A percentile compares a stretch with the other conserved stretches of the same genome.
Conservation (phyloP, 805 yeast genomes). For the Candida qinlingensis region DNA sequence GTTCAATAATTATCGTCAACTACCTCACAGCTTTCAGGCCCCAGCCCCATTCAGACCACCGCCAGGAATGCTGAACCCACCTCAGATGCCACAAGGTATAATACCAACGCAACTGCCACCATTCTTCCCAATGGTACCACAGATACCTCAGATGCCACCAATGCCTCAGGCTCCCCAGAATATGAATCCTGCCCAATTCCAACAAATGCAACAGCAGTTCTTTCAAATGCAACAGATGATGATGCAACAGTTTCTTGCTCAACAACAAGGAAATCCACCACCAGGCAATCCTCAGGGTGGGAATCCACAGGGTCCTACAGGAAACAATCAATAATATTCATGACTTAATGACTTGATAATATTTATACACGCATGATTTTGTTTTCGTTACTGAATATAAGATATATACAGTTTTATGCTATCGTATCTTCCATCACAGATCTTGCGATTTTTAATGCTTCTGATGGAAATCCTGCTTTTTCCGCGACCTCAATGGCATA, state of each 20-base stretch:
- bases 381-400: too few species aligned
- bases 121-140: constrained; percentile 9
- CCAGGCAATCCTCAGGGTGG: constrained; percentile 9
- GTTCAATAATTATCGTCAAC: too few species aligned
- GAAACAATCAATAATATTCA: not conserved
- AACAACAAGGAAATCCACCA: constrained; percentile 4
- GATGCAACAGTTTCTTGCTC: constrained; percentile 22
- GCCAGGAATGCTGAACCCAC: constrained; percentile 10
- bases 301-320: constrained; percentile 28
- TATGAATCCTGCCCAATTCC: constrained; percentile 20
- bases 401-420: not conserved
- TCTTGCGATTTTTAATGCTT: constrained; percentile 78
- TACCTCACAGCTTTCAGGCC: constrained; percentile 1
- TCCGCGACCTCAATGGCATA: constrained; percentile 98
- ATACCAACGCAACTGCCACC: constrained; percentile 15
- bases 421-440: constrained; percentile 44
- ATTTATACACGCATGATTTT: not conserved
- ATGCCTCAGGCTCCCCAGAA: constrained; percentile 23
- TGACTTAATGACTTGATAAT: not conserved
- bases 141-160: constrained; percentile 10
- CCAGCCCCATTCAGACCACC: constrained; percentile 18
- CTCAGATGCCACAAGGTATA: constrained; percentile 11
- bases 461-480: constrained; percentile 82
- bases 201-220: constrained; percentile 27
- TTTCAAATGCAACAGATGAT: constrained; percentile 25